Evolutionary conservation across 257 asterid genomes (phyloP).

Genomic region (Solanum pinnatisectum): DNA sequence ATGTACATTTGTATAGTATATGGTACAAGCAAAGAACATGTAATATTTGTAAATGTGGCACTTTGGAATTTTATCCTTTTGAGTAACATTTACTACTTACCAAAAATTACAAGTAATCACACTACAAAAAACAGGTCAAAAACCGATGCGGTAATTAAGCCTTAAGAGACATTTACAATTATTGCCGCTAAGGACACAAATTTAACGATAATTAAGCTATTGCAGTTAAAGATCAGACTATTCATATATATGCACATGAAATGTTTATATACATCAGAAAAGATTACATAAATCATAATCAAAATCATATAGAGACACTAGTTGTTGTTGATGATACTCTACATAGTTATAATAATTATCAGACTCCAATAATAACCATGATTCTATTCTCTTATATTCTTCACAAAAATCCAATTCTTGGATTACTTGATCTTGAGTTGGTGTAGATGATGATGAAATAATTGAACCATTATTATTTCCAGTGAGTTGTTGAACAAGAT

Average conservation of each 20-base stretch:
- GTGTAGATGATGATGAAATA: slow-evolving; percentile 3
- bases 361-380: neutral
- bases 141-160: neutral
- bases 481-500: slow-evolving; percentile 42
- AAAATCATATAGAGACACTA: neutral
- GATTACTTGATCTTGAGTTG: neutral
- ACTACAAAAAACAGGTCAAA: neutral
- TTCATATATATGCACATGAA: neutral
- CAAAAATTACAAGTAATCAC: neutral
- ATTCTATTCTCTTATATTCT: neutral
- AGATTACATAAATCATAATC: neutral
- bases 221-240: neutral
- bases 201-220: neutral
- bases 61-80: neutral
- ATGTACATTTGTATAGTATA: neutral
- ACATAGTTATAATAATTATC: neutral
- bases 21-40: neutral
- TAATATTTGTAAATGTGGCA: neutral
- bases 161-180: too few species aligned
- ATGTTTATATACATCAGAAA: neutral
- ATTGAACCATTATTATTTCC: slow-evolving; percentile 29
- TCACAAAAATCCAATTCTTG: neutral
- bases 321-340: neutral
- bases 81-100: neutral
- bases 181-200: neutral